Evolutionary conservation across 2,329 filamentous ascomycete species (phyloP).

Genomic region (Akanthomyces lecanii): DNA sequence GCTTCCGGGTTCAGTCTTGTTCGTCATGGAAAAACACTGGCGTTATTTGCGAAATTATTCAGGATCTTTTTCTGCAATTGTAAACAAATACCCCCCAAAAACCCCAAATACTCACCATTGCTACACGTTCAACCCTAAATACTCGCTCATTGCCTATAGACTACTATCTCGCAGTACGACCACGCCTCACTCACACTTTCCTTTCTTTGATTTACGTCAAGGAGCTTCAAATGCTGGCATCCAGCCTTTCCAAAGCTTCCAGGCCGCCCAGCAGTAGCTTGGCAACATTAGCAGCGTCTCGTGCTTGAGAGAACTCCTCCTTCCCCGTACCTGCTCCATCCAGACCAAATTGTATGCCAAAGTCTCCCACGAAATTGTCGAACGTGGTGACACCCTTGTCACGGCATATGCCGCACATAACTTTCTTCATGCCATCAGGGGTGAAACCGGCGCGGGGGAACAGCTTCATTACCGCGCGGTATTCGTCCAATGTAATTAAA

Average conservation of each 20-base stretch:
- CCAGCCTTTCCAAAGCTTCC: neutral
- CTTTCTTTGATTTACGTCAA: too few relatives aligned
- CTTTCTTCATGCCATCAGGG: slow-evolving; percentile 5
- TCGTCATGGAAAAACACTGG: neutral
- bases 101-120: too few relatives aligned
- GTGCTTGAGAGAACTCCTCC: neutral
- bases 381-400: slow-evolving; percentile 17
- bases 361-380: slow-evolving; percentile 14
- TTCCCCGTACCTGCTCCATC: neutral
- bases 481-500: slow-evolving; percentile 17
- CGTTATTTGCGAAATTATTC: too few relatives aligned
- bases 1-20: neutral
- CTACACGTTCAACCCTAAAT: too few relatives aligned
- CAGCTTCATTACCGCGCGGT: neutral
- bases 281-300: neutral
- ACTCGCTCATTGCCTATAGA: too few relatives aligned
- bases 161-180: too few relatives aligned
- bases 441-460: slow-evolving; percentile 18
- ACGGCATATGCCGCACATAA: slow-evolving; percentile 17
- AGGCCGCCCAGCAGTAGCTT: neutral
- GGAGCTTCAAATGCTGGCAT: neutral
- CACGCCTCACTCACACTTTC: too few relatives aligned
- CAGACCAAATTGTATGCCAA: neutral
- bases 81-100: too few relatives aligned
- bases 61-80: too few relatives aligned